Base-by-base conservation (phyloP, 257 asterid species). In the Solanum okadae region DNA sequence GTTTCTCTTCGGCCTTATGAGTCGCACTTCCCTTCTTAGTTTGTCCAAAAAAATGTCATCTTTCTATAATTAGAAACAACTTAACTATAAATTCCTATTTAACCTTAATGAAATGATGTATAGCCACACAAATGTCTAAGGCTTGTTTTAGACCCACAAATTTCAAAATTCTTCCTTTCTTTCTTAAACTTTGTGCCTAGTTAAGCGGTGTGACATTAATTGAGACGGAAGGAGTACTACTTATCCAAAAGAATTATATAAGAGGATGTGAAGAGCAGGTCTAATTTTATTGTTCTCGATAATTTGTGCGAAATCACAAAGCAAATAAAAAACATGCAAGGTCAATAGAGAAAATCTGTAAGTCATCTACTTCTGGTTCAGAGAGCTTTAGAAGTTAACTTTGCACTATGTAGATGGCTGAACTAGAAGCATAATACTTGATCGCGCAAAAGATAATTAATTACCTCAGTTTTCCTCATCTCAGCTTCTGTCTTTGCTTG, bases 391-490 rank as follows among this genome's bases (percentile, higher is more conserved):
- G 85, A 81, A 46, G 25, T 9, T 5, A 79, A 44, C 10, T 79
- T 29, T 44, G 27, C 10, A 44, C 11, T 8, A 35, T 44, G 67
- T 27, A 44, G 85, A 44, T 44, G 85, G 25, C 85, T 79, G 85
- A 79, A 2, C 67, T 44, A 79, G 85, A 79, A 44, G 18, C 25
- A 42, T 81, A 18, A 81, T 18, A 29, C 84, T 40, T n/a, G 77
- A 31, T 8, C 29, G 33, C 2, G 46, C n/a, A 88, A 67, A 22
- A 83, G 63, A 87, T 9, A 10, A 71, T 14, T 9, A 16, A 71
- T 14, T 37, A 88, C 90, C 90, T 88, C 90, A 83, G 23, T 71
- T 88, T 88, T 88, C 85, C 88, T 88, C 85, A 88, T 88, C 88
- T 88, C 90, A 27, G 90, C 85, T 59, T 88, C 90, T 6, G 90